These are phyloP conservation scores for Zygoascus ofunaensis DNA, from an alignment of 805 yeast genomes.

Conservation along the genomic window DNA sequence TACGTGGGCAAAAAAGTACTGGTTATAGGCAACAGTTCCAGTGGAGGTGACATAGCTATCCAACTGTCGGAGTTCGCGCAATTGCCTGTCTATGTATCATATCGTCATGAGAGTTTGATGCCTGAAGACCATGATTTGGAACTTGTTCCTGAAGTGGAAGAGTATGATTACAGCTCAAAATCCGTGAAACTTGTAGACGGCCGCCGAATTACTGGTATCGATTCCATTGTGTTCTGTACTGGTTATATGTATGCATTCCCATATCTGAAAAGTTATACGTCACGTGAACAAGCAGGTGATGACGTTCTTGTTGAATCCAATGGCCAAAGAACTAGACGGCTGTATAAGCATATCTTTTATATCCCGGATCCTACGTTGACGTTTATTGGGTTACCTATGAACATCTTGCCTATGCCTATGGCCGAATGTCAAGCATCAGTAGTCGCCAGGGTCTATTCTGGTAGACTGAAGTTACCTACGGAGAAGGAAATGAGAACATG, in stretches of 20 bases:
- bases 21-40: slow-evolving; percentile 7
- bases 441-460: slow-evolving; percentile 53
- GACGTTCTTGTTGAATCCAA: slow-evolving; percentile 1
- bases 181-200: slow-evolving; percentile 6
- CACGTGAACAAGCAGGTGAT: neutral
- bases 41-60: slow-evolving; percentile 6
- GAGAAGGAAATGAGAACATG: slow-evolving; percentile 38
- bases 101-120: slow-evolving; percentile 1
- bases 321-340: slow-evolving; percentile 3
- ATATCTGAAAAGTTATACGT: slow-evolving; percentile 2
- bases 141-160: neutral
- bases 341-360: slow-evolving; percentile 30
- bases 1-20: slow-evolving; percentile 7
- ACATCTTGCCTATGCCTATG: slow-evolving; percentile 27
- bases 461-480: slow-evolving; percentile 44
- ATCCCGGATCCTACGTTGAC: slow-evolving; percentile 55
- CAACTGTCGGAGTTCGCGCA: slow-evolving; percentile 3
- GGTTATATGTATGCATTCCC: slow-evolving; percentile 10
- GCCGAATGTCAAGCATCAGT: slow-evolving; percentile 54
- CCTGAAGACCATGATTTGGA: neutral
- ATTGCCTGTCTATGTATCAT: slow-evolving; percentile 6
- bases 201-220: neutral
- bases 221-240: slow-evolving; percentile 8
- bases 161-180: neutral
- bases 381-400: slow-evolving; percentile 41